Evolutionary conservation across 768 basidiomycete genomes (phyloP), one percentile per base, ranked within the genome.

Genomic region (Lactifluus rugatus): DNA sequence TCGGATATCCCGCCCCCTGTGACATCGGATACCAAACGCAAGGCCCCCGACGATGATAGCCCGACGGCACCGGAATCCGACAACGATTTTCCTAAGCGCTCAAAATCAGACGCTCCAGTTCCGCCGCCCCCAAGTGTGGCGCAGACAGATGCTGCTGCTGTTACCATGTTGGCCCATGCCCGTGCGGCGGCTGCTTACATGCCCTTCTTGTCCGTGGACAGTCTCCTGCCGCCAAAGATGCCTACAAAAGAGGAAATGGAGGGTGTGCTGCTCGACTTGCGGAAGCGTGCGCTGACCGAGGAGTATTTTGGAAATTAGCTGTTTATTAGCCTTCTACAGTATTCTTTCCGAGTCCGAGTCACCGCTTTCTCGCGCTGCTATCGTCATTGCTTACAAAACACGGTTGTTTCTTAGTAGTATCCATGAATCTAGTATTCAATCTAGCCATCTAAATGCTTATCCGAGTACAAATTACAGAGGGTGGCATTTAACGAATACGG

Each of bases 191-290:
- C 85, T 0, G 75, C 84, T 2, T 81, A 81, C 64, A 85, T 92
- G 16, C 77, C 85, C 2, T 88, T 93, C 72, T 74, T 94, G n/a
- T 74, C 82, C 19, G 73, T 84, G 19, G 84, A 86, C 61, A 77
- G 84, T 58, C 77, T 95, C 9, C 67, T 89, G 52, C 82, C 85
- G 11, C 92, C 93, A 0, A 83, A 80, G 64, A 70, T 94, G 71
- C 88, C 89, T 1, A 82, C 81, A 1, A 76, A 79, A 56, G 80
- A 81, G 47, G 89, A 94, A 70, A 86, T 91, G 87, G 90, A 90
- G 68, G 69, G 71, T 21, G 80, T 88, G 10, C 69, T 96, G 54
- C 76, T 96, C 56, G 79, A 78, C 26, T 73, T 93, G 61, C 78
- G 87, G 67, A 94, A 95, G 73, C 80, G 84, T 72, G 85, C 85